These are phyloP conservation scores for Ophiostoma tasmaniense DNA, from an alignment of 2,329 filamentous ascomycete species.

Conservation along the genomic window DNA sequence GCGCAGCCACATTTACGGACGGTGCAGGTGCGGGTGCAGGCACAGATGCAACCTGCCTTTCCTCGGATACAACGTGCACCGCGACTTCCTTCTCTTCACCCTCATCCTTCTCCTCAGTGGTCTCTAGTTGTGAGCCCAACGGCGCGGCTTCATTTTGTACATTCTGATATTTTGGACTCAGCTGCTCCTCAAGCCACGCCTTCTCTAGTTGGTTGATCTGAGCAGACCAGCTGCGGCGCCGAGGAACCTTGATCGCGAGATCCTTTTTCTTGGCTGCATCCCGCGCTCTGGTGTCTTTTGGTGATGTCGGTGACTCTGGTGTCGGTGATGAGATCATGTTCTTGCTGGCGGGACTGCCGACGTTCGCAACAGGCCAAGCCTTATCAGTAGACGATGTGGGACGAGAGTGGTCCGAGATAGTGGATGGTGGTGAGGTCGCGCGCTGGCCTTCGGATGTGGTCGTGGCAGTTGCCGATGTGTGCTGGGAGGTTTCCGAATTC, in stretches of 20 bases:
- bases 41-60: background rate
- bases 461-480: background rate
- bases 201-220: conserved; percentile 36
- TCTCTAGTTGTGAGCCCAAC: background rate
- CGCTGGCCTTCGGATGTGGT: background rate
- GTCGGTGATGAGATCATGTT: background rate
- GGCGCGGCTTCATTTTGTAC: background rate
- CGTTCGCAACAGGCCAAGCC: conserved; percentile 9
- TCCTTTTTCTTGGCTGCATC: conserved; percentile 17
- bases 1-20: background rate
- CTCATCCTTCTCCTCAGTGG: background rate
- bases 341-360: background rate
- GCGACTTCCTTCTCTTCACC: background rate
- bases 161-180: conserved; percentile 7
- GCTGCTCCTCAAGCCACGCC: conserved; percentile 26
- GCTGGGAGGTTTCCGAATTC: background rate
- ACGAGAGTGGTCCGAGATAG: conserved; percentile 7
- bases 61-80: background rate
- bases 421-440: conserved; percentile 3
- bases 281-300: conserved; percentile 9
- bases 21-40: background rate
- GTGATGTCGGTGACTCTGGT: background rate
- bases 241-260: conserved; percentile 37
- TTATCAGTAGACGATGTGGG: conserved; percentile 5
- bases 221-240: conserved; percentile 41